These are phyloP conservation scores for Elymus sibiricus DNA, from an alignment of 176 grass and related monocot genomes.

Conservation along the genomic window DNA sequence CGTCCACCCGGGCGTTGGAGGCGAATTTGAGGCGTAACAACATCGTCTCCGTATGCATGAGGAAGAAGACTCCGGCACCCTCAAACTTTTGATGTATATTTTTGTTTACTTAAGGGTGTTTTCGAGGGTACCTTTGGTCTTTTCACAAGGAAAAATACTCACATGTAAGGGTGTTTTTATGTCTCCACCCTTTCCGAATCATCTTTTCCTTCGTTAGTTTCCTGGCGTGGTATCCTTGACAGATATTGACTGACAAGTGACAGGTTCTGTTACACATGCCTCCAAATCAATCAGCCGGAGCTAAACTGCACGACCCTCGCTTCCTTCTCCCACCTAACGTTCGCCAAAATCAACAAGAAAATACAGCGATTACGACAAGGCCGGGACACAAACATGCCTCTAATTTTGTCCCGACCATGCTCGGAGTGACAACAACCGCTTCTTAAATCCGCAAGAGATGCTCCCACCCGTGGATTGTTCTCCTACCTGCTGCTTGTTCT, in stretches of 20 bases:
- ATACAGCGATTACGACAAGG: slow-evolving; percentile 38
- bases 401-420: background rate
- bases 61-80: too few species aligned
- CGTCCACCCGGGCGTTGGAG: too few species aligned
- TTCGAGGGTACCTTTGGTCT: too few species aligned
- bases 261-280: slow-evolving; percentile 16
- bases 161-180: too few species aligned
- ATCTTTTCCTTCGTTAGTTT: background rate
- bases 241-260: slow-evolving; percentile 15
- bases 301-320: background rate
- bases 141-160: too few species aligned
- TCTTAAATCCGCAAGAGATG: slow-evolving; percentile 9
- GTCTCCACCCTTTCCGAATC: background rate
- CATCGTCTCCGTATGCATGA: too few species aligned
- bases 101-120: too few species aligned
- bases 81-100: too few species aligned
- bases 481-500: slow-evolving; percentile 12
- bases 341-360: slow-evolving; percentile 16
- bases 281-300: background rate
- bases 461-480: slow-evolving; percentile 28
- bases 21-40: too few species aligned
- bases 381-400: background rate
- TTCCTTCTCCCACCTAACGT: background rate
- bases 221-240: slow-evolving; percentile 24
- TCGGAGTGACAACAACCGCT: background rate